Evolutionary conservation across 805 yeast genomes (phyloP), one percentile per base, ranked within the genome.

Genomic region (Pichia insulana): DNA sequence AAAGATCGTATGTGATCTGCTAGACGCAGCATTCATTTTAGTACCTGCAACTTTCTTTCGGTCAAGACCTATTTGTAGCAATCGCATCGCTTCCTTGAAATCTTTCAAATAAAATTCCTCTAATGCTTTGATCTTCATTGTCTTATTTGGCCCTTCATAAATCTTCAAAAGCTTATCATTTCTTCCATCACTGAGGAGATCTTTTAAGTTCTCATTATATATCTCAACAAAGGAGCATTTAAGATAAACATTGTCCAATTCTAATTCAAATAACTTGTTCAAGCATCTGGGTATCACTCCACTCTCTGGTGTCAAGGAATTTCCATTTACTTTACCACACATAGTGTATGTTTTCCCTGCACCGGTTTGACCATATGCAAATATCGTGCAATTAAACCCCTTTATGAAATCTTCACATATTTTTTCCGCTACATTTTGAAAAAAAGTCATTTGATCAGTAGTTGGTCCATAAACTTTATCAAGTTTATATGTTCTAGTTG

Each of bases 1-100:
- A 59, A 83, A 83, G 4, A 83, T 78, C 1, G 90, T 78, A 56
- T 83, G 94, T 0, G 89, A 81, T 56, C 94, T 68, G 47, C 86
- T 78, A 7, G 88, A 81, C 15, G 69, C 67, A 51, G 78, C 86
- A 52, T 83, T 83, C 70, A 83, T 71, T 53, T 79, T 80, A 0
- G 94, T 83, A 3, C 81, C 68, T 1, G 87, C 85, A 1, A 83
- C 80, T 54, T 76, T 79, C 40, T 88, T 67, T 42, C 68, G 69
- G 34, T 65, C 66, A 32, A 80, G 61, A 1, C 94, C 89, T 40
- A 68, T 67, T 43, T 69, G 71, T 18, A 83, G 57, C 7, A 78
- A 58, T 34, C 61, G 56, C 42, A 83, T 63, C 0, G 87, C 90
- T 45, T 76, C 78, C 8, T 64, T 57, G 7, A 79, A 75, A 52